Evolutionary conservation across 768 basidiomycete species (phyloP).

Genomic region (Auricularia auricula-judae): DNA sequence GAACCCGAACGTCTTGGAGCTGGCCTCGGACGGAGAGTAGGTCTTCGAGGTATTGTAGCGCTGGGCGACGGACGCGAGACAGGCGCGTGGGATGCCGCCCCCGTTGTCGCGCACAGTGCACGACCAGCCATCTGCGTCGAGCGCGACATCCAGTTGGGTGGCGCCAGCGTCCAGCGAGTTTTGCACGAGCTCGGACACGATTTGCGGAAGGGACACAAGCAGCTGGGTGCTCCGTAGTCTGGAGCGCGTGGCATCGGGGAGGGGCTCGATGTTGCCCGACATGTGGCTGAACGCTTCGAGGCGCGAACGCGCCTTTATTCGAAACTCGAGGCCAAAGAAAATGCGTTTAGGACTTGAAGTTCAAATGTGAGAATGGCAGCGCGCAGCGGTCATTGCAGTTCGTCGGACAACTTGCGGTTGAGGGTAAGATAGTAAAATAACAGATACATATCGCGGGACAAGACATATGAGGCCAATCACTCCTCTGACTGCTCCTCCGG

Average conservation of each 20-base stretch:
- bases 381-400: no score
- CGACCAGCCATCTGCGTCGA: conserved; percentile 69
- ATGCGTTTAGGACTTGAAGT: no score
- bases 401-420: conserved; percentile 1
- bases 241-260: conserved; percentile 52
- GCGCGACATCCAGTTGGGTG: conserved; percentile 51
- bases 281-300: neutral
- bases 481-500: neutral
- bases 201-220: conserved; percentile 67
- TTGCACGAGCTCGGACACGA: conserved; percentile 79
- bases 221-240: conserved; percentile 76
- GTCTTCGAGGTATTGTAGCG: conserved; percentile 76
- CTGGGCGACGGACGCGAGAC: conserved; percentile 44
- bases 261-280: conserved; percentile 16
- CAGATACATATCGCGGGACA: neutral
- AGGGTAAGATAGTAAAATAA: neutral
- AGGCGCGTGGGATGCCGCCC: conserved; percentile 53
- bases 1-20: conserved; percentile 68
- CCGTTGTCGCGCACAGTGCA: conserved; percentile 87
- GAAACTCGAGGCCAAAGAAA: no score
- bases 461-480: neutral
- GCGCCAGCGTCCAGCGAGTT: conserved; percentile 83
- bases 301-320: neutral
- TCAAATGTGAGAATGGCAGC: no score
- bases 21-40: conserved; percentile 40